A percentile compares a stretch with the other conserved stretches of the same genome.
Evolutionary conservation across 2,329 filamentous ascomycete genomes (phyloP).

Genomic region (Colletotrichum scovillei): DNA sequence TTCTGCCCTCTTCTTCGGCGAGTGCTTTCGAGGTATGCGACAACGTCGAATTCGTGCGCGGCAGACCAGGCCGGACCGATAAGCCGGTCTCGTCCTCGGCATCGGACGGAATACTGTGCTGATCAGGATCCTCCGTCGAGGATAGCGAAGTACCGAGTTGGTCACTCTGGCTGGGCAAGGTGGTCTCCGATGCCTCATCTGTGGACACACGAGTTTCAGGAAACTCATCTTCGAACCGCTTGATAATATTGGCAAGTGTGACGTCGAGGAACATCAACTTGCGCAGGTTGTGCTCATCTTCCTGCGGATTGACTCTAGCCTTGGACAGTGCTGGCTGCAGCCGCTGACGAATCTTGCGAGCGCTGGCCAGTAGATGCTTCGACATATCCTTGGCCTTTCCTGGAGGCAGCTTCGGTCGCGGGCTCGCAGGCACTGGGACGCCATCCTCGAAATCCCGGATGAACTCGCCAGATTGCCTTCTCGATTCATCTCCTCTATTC

Average conservation of each 20-base stretch:
- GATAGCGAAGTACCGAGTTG: constrained; percentile 44
- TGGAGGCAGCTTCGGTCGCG: constrained; percentile 50
- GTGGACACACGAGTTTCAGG: constrained; percentile 78
- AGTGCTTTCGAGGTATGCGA: constrained; percentile 62
- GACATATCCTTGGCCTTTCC: constrained; percentile 91
- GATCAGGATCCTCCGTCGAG: constrained; percentile 49
- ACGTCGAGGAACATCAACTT: constrained; percentile 87
- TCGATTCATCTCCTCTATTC: constrained; percentile 77
- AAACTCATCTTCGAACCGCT: constrained; percentile 95
- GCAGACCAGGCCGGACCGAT: constrained; percentile 53
- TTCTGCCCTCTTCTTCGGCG: constrained; percentile 67
- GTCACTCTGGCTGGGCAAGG: constrained; percentile 41
- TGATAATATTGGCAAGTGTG: constrained; percentile 91
- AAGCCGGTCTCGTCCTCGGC: constrained; percentile 61
- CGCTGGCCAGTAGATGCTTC: constrained; percentile 87
- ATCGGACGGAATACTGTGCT: constrained; percentile 54
- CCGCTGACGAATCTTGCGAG: constrained; percentile 86
- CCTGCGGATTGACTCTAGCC: constrained; percentile 74
- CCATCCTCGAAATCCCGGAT: constrained; percentile 64
- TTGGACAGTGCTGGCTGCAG: constrained; percentile 86
- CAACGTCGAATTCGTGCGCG: constrained; percentile 64
- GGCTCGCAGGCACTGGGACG: constrained; percentile 50
- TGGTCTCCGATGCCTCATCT: constrained; percentile 44
- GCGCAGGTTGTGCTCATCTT: constrained; percentile 81
- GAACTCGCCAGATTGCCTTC: constrained; percentile 64